Evolutionary conservation across 2,329 filamentous ascomycete genomes (phyloP), one percentile per base, ranked within the genome.

Genomic region (Cladophialophora bantiana): DNA sequence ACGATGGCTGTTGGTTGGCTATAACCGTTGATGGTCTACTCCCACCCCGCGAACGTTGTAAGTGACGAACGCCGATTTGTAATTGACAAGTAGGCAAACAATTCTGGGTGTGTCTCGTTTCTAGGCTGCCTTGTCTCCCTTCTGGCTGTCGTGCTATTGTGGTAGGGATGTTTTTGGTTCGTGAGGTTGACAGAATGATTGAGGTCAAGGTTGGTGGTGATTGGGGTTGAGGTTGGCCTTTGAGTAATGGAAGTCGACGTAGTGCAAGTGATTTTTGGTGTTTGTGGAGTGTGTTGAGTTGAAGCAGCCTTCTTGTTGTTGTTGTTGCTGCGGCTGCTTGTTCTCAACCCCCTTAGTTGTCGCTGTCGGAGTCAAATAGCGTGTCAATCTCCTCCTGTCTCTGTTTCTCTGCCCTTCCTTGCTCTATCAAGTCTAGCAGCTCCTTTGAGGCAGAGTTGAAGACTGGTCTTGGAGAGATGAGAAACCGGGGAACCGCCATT

Each of bases 401-500:
- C 35, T 65, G 42, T 50, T 35, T 48, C 48, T 64, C 56, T 52
- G 36, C 45, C 48, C 40, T 42, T 7, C 20, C 56, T 36, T 60
- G 38, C 57, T 60, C 48, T 4, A 60, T 60, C 48, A 65, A 50
- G 6, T 65, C 48, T 26, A 65, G 36, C n/a, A 38, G 18, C 18
- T 38, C 38, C 42, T 53, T 26, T 13, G 35, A 34, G 20, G 48
- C 40, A 3, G 57, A 40, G 10, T 55, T 32, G n/a, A 35, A 26
- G 26, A 55, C n/a, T n/a, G 20, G 3, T 6, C 31, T 42, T 18
- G 56, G 45, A 3, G 18, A 9, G 31, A 54, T 45, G 26, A 60
- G 36, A 32, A 34, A 18, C 50, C 36, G 56, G 12, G 63, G 57
- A 7, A 40, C 56, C 26, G 63, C 31, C 32, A 62, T 40, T 7